phyloP scores from a whole-genome alignment of 78 protist genomes.

The Dictyostelium discoideum region DNA sequence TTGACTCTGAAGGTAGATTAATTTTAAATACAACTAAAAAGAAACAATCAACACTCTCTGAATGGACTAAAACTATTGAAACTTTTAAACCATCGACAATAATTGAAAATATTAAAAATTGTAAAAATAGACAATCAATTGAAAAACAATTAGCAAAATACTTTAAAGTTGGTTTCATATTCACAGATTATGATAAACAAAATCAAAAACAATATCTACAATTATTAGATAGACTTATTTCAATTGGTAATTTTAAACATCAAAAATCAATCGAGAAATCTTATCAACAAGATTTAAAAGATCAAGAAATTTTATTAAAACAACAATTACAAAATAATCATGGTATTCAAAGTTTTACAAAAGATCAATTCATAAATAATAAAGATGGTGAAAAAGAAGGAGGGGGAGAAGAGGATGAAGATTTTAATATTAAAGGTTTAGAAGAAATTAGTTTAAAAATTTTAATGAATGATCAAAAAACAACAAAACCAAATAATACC shows the following conservation, averaged over 20 bases:
- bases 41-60: background rate
- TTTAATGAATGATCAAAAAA: background rate
- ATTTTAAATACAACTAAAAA: background rate
- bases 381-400: background rate
- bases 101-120: conserved; percentile 1
- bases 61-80: conserved; percentile 1
- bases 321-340: background rate
- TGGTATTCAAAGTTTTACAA: background rate
- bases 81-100: conserved; percentile 32
- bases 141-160: conserved; percentile 21
- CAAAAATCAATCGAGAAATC: background rate
- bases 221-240: background rate
- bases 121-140: conserved; percentile 6
- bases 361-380: background rate
- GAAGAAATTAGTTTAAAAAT: background rate
- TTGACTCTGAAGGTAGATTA: conserved; percentile 63
- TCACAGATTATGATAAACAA: conserved; percentile 42
- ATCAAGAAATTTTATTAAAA: background rate
- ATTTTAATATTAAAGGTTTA: background rate
- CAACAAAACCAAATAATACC: background rate
- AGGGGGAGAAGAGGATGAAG: no score
- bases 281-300: background rate
- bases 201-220: conserved; percentile 1
- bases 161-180: background rate
- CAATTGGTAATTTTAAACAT: background rate